Base-by-base conservation (phyloP, 1,284 basidiomycete species). In the Naganishia sp. region DNA sequence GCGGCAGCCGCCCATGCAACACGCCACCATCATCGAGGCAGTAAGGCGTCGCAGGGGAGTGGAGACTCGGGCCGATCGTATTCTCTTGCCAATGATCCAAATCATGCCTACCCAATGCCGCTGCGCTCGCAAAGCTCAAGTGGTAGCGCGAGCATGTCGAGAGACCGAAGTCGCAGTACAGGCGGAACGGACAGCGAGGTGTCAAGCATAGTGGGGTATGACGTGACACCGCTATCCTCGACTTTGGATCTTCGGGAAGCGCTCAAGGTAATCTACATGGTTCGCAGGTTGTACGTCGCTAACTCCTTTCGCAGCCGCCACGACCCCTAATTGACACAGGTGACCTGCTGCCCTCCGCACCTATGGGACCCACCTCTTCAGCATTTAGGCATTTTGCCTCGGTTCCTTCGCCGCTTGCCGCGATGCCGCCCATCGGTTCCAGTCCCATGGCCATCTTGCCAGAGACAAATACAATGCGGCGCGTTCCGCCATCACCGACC, bases 261-360 rank as follows among this genome's bases (percentile, higher is more conserved):
- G 25, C 69, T 80, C n/a, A 77, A 77, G 69, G 76, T 78, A 36
- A 67, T 72, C 68, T 55, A 52, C 23, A 18, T 53, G 3, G 10
- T n/a, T 31, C 39, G 21, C 28, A n/a, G 1, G 10, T 33, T 9
- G 25, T 23, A 39, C 46, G 36, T 9, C 39, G 1, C 23, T 23
- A 52, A n/a, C 33, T 15, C n/a, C 42, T 36, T 5, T 28, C 42
- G 11, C 23, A 75, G 75, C 71, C 78, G 9, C 74, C 77, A 1
- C 71, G 77, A 2, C 73, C 75, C 9, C 75, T 75, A 42, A 68
- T 78, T 42, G 72, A 75, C 56, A 64, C 76, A 31, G 68, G 72
- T 31, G 90, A 92, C 73, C 79, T 92, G 21, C 79, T 90, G 21
- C 90, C 90, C 0, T 89, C 90, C 0, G 90, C 89, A 1, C 90